phyloP scores from a whole-genome alignment of 1,139 yeast genomes.

The Magnusiomyces paraingens region DNA sequence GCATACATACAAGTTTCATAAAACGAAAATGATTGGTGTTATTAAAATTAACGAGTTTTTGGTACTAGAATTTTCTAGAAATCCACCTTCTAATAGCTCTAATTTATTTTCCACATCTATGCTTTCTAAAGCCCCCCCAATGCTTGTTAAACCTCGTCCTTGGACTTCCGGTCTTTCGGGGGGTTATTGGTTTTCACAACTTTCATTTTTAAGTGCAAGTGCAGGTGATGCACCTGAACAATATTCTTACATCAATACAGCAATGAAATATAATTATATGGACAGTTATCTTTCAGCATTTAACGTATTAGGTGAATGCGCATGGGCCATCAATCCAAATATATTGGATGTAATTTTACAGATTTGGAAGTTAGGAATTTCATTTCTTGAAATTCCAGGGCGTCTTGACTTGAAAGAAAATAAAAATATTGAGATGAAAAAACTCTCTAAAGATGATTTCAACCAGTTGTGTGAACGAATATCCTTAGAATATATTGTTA shows the following conservation, averaged over 20 bases:
- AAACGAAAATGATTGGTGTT: constrained; percentile 69
- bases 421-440: constrained; percentile 48
- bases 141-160: constrained; percentile 75
- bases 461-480: constrained; percentile 56
- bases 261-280: constrained; percentile 58
- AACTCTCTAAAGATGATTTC: constrained; percentile 49
- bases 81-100: constrained; percentile 31
- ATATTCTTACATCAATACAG: constrained; percentile 68
- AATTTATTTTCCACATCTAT: constrained; percentile 27
- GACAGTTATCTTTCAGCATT: constrained; percentile 62
- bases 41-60: constrained; percentile 62
- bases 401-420: constrained; percentile 24
- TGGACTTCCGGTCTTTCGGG: constrained; percentile 73
- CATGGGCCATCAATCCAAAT: constrained; percentile 78
- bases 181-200: constrained; percentile 60
- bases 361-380: constrained; percentile 72
- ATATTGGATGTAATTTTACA: constrained; percentile 59
- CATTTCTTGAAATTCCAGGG: constrained; percentile 68
- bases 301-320: constrained; percentile 73
- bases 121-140: constrained; percentile 66
- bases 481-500: constrained; percentile 45
- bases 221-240: constrained; percentile 67
- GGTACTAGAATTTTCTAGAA: constrained; percentile 49
- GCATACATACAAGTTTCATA: constrained; percentile 65
- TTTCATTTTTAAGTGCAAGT: constrained; percentile 55